Evolutionary conservation across 1,139 yeast genomes (phyloP).

Genomic region (Geotrichum citri-aurantii): DNA sequence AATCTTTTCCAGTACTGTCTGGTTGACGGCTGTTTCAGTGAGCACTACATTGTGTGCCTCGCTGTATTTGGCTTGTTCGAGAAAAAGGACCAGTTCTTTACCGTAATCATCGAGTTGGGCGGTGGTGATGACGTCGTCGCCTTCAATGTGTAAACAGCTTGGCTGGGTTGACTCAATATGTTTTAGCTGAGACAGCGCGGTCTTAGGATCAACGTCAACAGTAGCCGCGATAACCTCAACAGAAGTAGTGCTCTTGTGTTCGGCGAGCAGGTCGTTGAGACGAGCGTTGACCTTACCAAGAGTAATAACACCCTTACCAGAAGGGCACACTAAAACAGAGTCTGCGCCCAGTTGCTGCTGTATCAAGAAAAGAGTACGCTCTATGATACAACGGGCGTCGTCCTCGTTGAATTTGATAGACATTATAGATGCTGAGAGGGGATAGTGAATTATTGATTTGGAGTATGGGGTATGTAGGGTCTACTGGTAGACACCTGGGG

Average conservation of each 20-base stretch:
- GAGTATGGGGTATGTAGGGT: background rate
- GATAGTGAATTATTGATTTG: background rate
- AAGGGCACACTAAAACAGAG: background rate
- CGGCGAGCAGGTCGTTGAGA: background rate
- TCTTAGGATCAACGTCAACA: background rate
- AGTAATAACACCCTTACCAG: slow-evolving; percentile 2
- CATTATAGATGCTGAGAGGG: background rate
- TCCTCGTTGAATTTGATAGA: slow-evolving; percentile 3
- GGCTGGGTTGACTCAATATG: background rate
- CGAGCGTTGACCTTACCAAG: background rate
- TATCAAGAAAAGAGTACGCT: background rate
- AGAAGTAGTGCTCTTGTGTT: background rate
- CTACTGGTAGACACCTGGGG: background rate
- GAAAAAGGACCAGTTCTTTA: background rate
- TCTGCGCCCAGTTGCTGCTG: background rate
- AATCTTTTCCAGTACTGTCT: background rate
- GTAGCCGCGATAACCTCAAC: background rate
- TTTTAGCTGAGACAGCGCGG: background rate
- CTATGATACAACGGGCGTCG: background rate
- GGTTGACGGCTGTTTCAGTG: background rate
- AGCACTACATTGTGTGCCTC: background rate
- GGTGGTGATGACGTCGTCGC: background rate
- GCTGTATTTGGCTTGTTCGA: background rate
- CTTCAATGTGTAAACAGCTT: background rate
- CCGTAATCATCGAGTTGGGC: background rate